phyloP scores from a whole-genome alignment of 2,329 filamentous ascomycete species.

The Aspergillus aculeatus region DNA sequence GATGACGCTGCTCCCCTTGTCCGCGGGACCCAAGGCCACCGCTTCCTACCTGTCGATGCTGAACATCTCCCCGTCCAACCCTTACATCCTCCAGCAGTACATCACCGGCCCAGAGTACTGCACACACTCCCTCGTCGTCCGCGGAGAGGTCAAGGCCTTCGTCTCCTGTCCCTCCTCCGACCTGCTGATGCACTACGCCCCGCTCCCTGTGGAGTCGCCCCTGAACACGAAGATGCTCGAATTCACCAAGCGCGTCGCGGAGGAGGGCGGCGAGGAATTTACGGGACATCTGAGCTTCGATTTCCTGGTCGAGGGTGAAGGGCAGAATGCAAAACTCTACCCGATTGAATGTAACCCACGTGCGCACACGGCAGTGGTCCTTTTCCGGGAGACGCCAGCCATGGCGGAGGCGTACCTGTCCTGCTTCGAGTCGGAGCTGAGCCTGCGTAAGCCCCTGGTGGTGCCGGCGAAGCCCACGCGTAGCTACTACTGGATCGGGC shows the following conservation, averaged over 20 bases:
- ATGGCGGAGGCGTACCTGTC: background rate
- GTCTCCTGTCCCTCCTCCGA: background rate
- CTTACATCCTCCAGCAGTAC: constrained; percentile 1
- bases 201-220: background rate
- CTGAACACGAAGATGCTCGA: constrained; percentile 3
- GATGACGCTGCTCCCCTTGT: background rate
- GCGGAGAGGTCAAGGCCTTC: constrained; percentile 1
- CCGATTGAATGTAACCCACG: constrained; percentile 1
- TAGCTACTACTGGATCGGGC: background rate
- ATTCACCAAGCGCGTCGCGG: background rate
- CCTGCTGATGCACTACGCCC: constrained; percentile 1
- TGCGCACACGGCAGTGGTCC: background rate
- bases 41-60: background rate
- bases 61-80: background rate
- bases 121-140: background rate
- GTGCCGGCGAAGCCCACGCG: background rate
- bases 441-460: background rate
- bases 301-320: background rate
- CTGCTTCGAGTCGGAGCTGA: background rate
- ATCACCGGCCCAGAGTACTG: constrained; percentile 1
- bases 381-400: background rate
- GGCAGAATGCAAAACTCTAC: background rate
- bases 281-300: constrained; percentile 3
- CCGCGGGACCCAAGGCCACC: background rate
- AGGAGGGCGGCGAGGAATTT: background rate